phyloP scores from a whole-genome alignment of 169 alveolate species.

The Eimeria sp. region DNA sequence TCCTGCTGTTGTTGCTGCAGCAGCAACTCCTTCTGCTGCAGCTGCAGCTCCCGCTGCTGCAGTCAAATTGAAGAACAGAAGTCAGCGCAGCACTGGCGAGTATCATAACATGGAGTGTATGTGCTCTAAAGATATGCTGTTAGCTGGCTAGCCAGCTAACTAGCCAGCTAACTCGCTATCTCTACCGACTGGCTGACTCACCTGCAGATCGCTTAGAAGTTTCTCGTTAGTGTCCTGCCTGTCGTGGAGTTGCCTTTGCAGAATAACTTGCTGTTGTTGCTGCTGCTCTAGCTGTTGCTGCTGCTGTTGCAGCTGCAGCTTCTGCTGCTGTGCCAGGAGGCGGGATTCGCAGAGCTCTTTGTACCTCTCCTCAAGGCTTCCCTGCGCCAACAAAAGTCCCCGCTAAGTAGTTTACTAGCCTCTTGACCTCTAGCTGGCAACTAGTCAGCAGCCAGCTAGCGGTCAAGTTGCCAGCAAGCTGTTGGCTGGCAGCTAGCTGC shows the following conservation, averaged over 20 bases:
- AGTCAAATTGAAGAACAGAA: neutral
- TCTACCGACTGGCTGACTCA: neutral
- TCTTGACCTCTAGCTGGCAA: neutral
- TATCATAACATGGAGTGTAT: neutral
- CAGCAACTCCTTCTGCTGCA: conserved; percentile 52
- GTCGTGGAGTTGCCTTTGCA: conserved; percentile 50
- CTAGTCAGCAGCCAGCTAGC: neutral
- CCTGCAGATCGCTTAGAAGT: conserved; percentile 56
- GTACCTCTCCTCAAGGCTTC: conserved; percentile 63
- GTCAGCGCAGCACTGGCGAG: neutral
- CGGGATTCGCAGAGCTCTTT: conserved; percentile 28
- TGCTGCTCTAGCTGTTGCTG: conserved; percentile 61
- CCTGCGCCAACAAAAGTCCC: conserved; percentile 7
- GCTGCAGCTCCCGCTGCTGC: conserved; percentile 68
- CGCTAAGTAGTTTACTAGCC: no score
- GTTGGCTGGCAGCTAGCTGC: neutral
- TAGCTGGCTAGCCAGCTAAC: conserved; percentile 3
- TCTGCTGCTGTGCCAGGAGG: conserved; percentile 34
- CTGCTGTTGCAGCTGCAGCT: conserved; percentile 62
- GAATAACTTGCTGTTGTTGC: conserved; percentile 22
- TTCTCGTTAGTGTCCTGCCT: conserved; percentile 46
- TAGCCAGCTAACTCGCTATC: neutral
- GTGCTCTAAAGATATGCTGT: neutral
- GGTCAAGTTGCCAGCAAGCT: neutral
- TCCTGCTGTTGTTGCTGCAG: conserved; percentile 72